phyloP scores from a whole-genome alignment of 257 asterid species.

The Nicotiana sylvestris region DNA sequence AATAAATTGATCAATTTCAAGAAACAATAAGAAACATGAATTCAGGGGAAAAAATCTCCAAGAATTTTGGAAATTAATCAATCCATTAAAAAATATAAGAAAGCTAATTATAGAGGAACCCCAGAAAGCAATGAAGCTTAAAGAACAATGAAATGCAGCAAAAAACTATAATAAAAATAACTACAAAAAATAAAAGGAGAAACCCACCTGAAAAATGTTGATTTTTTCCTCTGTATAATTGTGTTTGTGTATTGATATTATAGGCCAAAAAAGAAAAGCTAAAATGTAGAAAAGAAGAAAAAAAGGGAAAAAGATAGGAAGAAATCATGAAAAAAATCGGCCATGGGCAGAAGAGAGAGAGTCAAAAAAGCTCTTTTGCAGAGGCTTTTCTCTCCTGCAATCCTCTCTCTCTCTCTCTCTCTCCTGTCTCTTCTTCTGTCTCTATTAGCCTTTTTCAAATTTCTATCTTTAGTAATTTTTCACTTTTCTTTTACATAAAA shows the following conservation, averaged over 20 bases:
- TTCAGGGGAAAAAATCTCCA: too few species aligned
- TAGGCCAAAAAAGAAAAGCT: not conserved
- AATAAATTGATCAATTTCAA: too few species aligned
- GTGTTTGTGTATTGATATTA: not conserved
- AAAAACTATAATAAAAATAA: not conserved
- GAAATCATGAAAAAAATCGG: slow-evolving; percentile 22
- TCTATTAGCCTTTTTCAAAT: not conserved
- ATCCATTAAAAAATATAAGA: too few species aligned
- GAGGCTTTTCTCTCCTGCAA: slow-evolving; percentile 27
- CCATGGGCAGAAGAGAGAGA: slow-evolving; percentile 35
- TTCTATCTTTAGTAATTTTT: slow-evolving; percentile 9
- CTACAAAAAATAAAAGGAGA: not conserved
- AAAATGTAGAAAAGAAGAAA: not conserved
- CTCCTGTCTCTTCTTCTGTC: not conserved
- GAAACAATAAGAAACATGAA: too few species aligned
- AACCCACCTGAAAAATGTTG: slow-evolving; percentile 4
- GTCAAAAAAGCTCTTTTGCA: slow-evolving; percentile 32
- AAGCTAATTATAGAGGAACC: not conserved
- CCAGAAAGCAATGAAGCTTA: not conserved
- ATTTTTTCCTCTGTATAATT: not conserved
- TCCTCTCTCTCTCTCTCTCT: slow-evolving; percentile 12
- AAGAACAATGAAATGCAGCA: not conserved
- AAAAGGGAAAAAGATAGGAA: slow-evolving; percentile 15
- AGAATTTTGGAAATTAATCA: too few species aligned
- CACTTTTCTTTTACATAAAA: not conserved